These are phyloP conservation scores for Claviceps digitariae DNA, from an alignment of 2,329 filamentous ascomycete species.

Conservation along the genomic window DNA sequence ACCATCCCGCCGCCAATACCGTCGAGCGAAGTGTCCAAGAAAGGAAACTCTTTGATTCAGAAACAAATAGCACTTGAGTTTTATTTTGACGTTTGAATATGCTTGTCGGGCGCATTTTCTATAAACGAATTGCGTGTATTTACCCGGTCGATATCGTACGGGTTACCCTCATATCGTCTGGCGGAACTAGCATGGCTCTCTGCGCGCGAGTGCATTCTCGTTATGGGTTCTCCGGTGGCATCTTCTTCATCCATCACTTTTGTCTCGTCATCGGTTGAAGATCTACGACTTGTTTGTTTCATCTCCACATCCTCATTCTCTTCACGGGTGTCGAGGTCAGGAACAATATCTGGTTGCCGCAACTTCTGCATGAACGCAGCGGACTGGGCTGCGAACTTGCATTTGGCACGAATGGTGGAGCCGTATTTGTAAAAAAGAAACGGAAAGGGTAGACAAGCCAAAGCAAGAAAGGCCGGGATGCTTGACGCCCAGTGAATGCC, in stretches of 20 bases:
- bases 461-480: conserved; percentile 24
- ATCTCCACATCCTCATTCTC: neutral
- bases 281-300: neutral
- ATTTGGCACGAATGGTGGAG: conserved; percentile 16
- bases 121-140: conserved; percentile 4
- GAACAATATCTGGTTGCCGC: neutral
- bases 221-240: neutral
- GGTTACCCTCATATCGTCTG: conserved; percentile 3
- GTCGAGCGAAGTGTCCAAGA: too few species aligned
- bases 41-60: neutral
- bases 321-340: neutral
- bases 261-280: neutral
- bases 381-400: conserved; percentile 5
- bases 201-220: neutral
- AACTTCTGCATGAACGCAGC: conserved; percentile 5
- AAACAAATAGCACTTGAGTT: too few species aligned
- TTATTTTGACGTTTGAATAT: too few species aligned
- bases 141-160: conserved; percentile 4
- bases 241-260: neutral
- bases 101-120: neutral
- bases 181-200: neutral
- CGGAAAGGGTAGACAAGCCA: conserved; percentile 24
- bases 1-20: too few species aligned
- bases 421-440: conserved; percentile 25
- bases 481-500: conserved; percentile 31